Evolutionary conservation across 2,329 filamentous ascomycete species (phyloP), one percentile per base, ranked within the genome.

Genomic region (Coniella vitis): DNA sequence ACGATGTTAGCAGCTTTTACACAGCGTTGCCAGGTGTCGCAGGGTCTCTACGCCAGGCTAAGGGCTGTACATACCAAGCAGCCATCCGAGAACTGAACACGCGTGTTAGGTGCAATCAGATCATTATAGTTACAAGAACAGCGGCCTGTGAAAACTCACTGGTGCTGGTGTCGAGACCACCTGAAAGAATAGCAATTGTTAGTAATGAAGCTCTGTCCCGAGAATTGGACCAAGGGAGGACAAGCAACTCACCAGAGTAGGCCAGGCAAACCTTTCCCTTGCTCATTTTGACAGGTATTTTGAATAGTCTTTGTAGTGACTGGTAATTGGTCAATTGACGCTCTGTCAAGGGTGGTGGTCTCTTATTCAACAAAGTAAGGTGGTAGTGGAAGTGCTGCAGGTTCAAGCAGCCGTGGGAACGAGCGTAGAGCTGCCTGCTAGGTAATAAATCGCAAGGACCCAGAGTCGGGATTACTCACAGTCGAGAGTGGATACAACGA

Each of bases 261-360:
- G 51, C 51, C 51, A 53, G 42, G 37, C 51, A 53, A 32, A 53
- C 51, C 48, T 50, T 53, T 38, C 51, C 51, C 48, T 53, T 53
- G 16, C 48, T 16, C 51, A 53, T 53, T 40, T 39, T 53, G 32
- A 29, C 25, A 35, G 7, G 34, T 38, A 22, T 16, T 47, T 39
- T 25, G 22, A 34, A 32, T 19, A 10, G 25, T 29, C 25, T 10
- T 5, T 5, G 25, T 17, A 14, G 38, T 22, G 25, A 29, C 44
- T 51, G 29, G 19, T 9, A 25, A 12, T 47, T 22, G 35, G 51
- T 53, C 51, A 53, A 48, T 51, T 51, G 44, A 40, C 39, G 31
- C n/a, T 4, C 35, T 47, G n/a, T 36, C 34, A 38, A 9, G 29
- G 20, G 21, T 21, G 19, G 17, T 3, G 36, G 7, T 12, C 32